Evolutionary conservation across 2,329 filamentous ascomycete species (phyloP), one percentile per base, ranked within the genome.

Genomic region (Truncatella angustata): DNA sequence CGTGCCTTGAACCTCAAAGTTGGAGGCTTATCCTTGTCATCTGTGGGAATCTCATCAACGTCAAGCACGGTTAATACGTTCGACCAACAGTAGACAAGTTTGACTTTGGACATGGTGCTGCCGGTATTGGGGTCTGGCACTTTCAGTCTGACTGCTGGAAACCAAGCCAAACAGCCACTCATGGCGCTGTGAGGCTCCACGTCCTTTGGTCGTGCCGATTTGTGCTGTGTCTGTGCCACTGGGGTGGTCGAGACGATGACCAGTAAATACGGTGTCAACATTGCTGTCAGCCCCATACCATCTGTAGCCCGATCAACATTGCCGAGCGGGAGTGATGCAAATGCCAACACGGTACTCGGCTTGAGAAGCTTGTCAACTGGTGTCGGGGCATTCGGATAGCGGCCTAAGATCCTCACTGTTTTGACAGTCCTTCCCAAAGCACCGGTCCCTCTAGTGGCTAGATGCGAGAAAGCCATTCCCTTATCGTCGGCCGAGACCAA

Each of bases 211-310:
- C 94, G 81, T 2, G 91, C 85, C 18, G 91, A 86, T 71, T 99
- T 99, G 70, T 97, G 90, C 66, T 99, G 94, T 1, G 94, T 99
- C 67, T 97, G 92, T 4, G 95, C 94, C 32, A 97, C 81, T 0
- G 94, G 94, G 0, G 93, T 99, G 0, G 94, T 99, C 0, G 95
- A 99, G 11, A 99, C 94, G 61, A 99, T 92, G 34, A 99, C 94
- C 35, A 99, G 77, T 4, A 99, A 76, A 69, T 99, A 97, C 0
- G 94, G 94, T 0, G 94, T 99, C 52, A 99, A 77, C 79, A 99
- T 91, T 4, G 95, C 95, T 39, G 95, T 97, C 52, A 99, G 72
- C 0, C 94, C 94, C 76, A 99, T 83, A 3, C 80, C 79, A 67
- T 99, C 94, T 3, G 91, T 96, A 5, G 86, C 81, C 58, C 93